phyloP scores from a whole-genome alignment of 192 early-diverging fungal species.

The Tieghemiomyces parasiticus region DNA sequence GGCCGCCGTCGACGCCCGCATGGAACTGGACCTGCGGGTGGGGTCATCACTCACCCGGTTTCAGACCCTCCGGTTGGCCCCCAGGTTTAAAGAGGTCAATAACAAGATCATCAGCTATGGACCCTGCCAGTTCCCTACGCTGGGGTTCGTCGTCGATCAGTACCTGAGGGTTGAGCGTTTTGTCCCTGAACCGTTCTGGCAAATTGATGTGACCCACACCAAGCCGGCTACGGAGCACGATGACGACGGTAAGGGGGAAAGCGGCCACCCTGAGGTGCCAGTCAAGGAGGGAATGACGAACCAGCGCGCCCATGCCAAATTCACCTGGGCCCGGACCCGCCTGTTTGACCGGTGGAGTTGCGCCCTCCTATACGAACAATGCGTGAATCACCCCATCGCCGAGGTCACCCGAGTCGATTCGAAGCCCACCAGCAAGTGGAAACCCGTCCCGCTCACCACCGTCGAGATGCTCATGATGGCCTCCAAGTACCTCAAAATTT shows the following conservation, averaged over 20 bases:
- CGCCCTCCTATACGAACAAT: constrained; percentile 57
- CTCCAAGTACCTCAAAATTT: constrained; percentile 48
- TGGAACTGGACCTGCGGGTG: constrained; percentile 81
- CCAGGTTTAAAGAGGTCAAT: constrained; percentile 32
- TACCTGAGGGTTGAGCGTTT: constrained; percentile 62
- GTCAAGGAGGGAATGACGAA: no score
- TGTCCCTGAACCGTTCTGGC: constrained; percentile 85
- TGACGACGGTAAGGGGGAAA: no score
- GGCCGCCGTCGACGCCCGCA: constrained; percentile 66
- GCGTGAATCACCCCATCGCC: constrained; percentile 41
- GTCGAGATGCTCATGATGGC: constrained; percentile 84
- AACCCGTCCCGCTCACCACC: constrained; percentile 85
- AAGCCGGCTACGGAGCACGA: constrained; percentile 36
- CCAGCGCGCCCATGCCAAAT: constrained; percentile 35
- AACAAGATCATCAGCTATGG: constrained; percentile 74
- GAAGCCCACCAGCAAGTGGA: constrained; percentile 69
- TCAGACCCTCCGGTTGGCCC: constrained; percentile 56
- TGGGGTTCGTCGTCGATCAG: constrained; percentile 90
- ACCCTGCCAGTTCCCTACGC: constrained; percentile 89
- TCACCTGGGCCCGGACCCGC: constrained; percentile 56
- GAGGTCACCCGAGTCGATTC: constrained; percentile 37
- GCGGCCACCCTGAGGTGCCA: no score
- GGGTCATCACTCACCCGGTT: constrained; percentile 90
- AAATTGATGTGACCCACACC: constrained; percentile 43
- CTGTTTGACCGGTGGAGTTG: constrained; percentile 65